phyloP scores from a whole-genome alignment of 2,329 filamentous ascomycete species.

The Beauveria sp. region DNA sequence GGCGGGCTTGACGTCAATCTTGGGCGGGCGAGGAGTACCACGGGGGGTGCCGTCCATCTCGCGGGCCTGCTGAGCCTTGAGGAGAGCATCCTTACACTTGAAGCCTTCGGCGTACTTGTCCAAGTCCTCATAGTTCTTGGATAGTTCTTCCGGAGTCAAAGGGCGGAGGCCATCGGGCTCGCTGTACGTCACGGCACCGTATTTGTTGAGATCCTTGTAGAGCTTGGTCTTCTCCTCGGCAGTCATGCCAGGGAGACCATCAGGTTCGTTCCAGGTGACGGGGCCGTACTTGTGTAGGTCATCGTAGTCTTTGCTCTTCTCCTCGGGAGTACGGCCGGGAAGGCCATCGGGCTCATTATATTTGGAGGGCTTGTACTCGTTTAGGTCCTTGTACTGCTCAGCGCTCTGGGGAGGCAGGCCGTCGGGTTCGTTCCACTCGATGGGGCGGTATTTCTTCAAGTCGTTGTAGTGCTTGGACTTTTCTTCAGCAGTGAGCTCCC shows the following conservation, averaged over 20 bases:
- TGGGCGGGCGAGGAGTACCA: conserved; percentile 30
- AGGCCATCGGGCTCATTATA: conserved; percentile 22
- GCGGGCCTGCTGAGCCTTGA: conserved; percentile 21
- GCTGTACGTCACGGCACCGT: conserved; percentile 23
- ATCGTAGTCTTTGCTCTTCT: conserved; percentile 23
- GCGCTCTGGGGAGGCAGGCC: conserved; percentile 3
- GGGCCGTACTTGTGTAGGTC: conserved; percentile 26
- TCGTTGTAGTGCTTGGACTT: conserved; percentile 23
- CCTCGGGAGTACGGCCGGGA: conserved; percentile 18
- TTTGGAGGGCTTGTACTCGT: conserved; percentile 21
- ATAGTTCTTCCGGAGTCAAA: conserved; percentile 24
- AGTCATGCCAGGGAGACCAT: conserved; percentile 17
- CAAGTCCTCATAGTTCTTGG: conserved; percentile 34
- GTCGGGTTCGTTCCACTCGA: conserved; percentile 18
- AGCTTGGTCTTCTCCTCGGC: conserved; percentile 29
- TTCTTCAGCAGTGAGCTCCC: conserved; percentile 20
- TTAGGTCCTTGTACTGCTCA: conserved; percentile 22
- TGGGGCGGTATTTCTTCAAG: conserved; percentile 19
- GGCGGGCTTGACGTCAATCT: conserved; percentile 24
- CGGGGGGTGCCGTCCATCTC: conserved; percentile 24
- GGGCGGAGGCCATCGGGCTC: conserved; percentile 25
- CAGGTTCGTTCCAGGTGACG: conserved; percentile 22
- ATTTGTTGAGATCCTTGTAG: conserved; percentile 29
- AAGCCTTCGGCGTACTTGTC: conserved; percentile 30
- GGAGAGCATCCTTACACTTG: conserved; percentile 24